Base-by-base conservation (phyloP, 225 moss, liverwort and hornwort genomes). In the Physcomitrium patens region DNA sequence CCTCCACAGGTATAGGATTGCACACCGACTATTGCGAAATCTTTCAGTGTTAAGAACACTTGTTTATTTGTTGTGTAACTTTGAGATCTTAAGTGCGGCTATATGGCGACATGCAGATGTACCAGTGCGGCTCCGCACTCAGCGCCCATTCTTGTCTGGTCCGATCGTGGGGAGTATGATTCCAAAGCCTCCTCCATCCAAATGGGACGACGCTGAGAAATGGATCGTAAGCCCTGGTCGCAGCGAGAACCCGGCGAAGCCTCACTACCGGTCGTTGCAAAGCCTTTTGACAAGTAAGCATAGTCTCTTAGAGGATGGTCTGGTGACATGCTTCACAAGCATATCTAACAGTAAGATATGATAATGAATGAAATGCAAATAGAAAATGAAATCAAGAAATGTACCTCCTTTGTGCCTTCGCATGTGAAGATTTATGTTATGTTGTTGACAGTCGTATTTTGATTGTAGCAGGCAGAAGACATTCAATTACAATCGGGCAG, bases 131-230 rank as follows among this genome's bases (percentile, higher is more conserved):
- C 22, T 71, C 18, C 84, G 75, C 52, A 70, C 49, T 42, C 85
- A 71, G 49, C 78, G 75, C 56, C 71, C 68, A 59, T 85, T 85
- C 17, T 48, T 78, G 9, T 81, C 85, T 18, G 85, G 85, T 23
- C 85, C 85, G 45, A 28, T 85, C 68, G 24, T 78, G 44, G 81
- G 78, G 45, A 78, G 81, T 44, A 81, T 85, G 78, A 81, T 81
- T 51, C 78, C 78, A 10, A 81, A 78, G 68, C 85, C 85, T 31
- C 71, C 85, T 18, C 85, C 85, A 8, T 85, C 85, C 9, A 85
- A 81, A 58, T 85, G 85, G 85, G 85, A 81, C 37, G 85, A 85
- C 59, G 85, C 85, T 45, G 85, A 85, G 12, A 85, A 81, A 55
- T 85, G 85, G 85, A 85, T 85, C 23, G 72, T 75, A 44, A 85